Evolutionary conservation across 2,329 filamentous ascomycete genomes (phyloP), one percentile per base, ranked within the genome.

Genomic region (Zopfia rhizophila): DNA sequence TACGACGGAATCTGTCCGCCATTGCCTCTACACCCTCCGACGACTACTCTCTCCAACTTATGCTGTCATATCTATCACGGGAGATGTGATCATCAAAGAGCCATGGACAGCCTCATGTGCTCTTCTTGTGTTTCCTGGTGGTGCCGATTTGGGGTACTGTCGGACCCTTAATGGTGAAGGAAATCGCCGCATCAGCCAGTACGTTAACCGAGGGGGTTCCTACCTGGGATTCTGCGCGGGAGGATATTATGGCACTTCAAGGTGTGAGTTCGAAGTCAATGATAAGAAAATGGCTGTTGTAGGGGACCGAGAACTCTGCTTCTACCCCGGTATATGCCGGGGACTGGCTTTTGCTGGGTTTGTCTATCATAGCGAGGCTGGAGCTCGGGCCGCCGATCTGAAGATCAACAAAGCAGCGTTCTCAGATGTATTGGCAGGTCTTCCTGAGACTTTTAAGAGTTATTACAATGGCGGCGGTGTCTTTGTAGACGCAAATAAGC

Each of bases 401-500:
- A 81, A 78, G 39, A 84, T 94, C 10, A 76, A 82, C 10, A 84
- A 83, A 53, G 78, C 78, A 2, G 76, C 78, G 0, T 83, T 95
- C 48, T 70, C 74, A 0, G 63, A 61, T 5, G 66, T 60, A 0
- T 69, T 67, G 29, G 80, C 77, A 0, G 72, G 75, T 3, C 68
- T 88, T 1, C 82, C 86, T 0, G 80, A 84, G 1, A 76, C 78
- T 1, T 90, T 96, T 48, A 78, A 80, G 40, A 87, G 85, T 11
- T 99, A 99, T 67, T 97, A 93, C 70, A 99, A 99, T 60, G 94
- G 94, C 1, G 94, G 94, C 1, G 92, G 94, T 3, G 85, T 96
- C 1, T 99, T 97, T 74, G 90, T 96, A 1, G 87, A 94, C 72
- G 87, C 89, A 1, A 79, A 81, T 3, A 82, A 80, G 31, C 78